Conservation (phyloP, 2,329 filamentous ascomycete species). For the Albophoma yamanashiensis region DNA sequence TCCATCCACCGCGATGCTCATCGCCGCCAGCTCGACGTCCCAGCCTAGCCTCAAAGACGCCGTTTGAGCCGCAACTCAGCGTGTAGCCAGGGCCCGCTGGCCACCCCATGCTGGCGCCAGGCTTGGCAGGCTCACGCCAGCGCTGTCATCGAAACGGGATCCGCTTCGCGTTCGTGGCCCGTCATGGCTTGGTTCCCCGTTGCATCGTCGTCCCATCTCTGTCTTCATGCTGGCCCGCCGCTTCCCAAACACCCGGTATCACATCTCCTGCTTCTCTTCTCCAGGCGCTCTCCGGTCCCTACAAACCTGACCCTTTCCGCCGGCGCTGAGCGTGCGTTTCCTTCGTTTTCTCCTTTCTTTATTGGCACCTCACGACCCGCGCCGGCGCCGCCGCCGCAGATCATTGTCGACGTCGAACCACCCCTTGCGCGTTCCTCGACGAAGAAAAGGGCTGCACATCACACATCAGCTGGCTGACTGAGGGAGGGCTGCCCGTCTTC, state of each 20-base stretch:
- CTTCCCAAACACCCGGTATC: not conserved
- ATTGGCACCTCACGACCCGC: not conserved
- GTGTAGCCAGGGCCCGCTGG: not conserved
- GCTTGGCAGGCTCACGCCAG: not conserved
- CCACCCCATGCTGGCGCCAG: not conserved
- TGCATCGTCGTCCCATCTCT: not conserved
- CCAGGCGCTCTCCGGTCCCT: not conserved
- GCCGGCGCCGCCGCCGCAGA: not conserved
- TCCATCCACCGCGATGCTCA: not conserved
- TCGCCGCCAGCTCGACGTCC: not conserved
- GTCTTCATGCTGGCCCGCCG: not conserved
- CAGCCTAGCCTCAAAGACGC: not conserved
- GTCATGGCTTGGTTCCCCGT: not conserved
- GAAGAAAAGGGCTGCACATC: not conserved
- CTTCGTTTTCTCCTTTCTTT: not conserved
- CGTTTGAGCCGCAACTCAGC: not conserved
- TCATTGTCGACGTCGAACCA: not conserved
- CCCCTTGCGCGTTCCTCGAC: not conserved
- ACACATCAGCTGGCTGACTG: not conserved
- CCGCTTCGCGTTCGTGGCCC: not conserved
- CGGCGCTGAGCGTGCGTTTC: not conserved
- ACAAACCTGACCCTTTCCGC: not conserved
- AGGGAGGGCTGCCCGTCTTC: not conserved
- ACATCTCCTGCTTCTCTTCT: not conserved
- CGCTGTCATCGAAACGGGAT: not conserved